Evolutionary conservation across 192 early-diverging fungal genomes (phyloP).

Genomic region (Spinellus fusiger): DNA sequence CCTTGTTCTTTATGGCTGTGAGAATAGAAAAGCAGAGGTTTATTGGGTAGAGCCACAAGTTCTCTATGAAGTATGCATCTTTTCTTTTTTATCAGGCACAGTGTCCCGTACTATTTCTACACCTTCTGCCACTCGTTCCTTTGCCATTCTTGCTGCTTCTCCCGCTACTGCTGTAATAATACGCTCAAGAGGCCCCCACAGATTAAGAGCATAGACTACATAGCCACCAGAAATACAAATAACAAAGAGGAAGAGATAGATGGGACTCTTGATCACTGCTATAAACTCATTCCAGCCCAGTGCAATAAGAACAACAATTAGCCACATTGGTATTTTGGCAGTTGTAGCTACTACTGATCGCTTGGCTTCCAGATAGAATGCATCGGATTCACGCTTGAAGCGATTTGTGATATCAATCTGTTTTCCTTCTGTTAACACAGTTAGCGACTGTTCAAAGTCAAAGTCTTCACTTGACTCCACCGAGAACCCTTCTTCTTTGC

Average conservation of each 20-base stretch:
- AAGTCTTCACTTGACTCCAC: conserved; percentile 44
- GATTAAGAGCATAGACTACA: conserved; percentile 57
- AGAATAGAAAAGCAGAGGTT: background rate
- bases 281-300: conserved; percentile 98
- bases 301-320: conserved; percentile 67
- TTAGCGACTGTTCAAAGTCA: conserved; percentile 56
- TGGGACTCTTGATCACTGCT: conserved; percentile 75
- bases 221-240: conserved; percentile 53
- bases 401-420: conserved; percentile 67
- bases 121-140: conserved; percentile 24
- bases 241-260: conserved; percentile 66
- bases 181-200: conserved; percentile 60
- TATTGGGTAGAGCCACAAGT: background rate
- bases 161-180: conserved; percentile 31
- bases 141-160: conserved; percentile 34
- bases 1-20: background rate
- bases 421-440: conserved; percentile 52
- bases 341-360: conserved; percentile 85
- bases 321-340: conserved; percentile 82
- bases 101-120: conserved; percentile 26
- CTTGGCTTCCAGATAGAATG: conserved; percentile 93
- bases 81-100: background rate
- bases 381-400: conserved; percentile 88
- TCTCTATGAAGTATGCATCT: background rate
- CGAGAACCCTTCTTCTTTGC: conserved; percentile 25